phyloP scores from a whole-genome alignment of 768 basidiomycete genomes.

The Kwoniella botswanensis region DNA sequence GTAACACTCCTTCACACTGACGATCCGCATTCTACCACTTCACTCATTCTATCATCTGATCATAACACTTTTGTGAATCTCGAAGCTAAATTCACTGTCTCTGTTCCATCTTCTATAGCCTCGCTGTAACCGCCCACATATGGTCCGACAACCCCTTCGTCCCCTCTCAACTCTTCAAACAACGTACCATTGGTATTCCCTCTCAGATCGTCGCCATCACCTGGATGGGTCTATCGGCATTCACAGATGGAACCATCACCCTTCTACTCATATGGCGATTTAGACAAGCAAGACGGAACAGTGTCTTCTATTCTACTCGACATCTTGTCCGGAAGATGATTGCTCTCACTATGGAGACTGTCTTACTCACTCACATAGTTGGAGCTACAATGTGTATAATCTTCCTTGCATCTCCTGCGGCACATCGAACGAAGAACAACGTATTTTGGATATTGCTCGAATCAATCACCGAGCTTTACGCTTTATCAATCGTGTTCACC shows the following conservation, averaged over 20 bases:
- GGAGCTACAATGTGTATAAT: constrained; percentile 52
- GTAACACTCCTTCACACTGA: constrained; percentile 11
- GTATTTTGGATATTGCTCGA: constrained; percentile 55
- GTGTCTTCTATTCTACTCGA: constrained; percentile 23
- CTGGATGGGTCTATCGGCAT: constrained; percentile 54
- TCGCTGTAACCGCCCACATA: constrained; percentile 47
- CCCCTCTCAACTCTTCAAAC: constrained; percentile 22
- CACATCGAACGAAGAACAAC: constrained; percentile 39
- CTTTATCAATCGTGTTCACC: constrained; percentile 50
- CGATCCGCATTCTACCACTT: too few species aligned
- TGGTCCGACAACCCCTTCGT: constrained; percentile 51
- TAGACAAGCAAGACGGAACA: constrained; percentile 27
- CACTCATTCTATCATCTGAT: background rate
- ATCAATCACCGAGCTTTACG: constrained; percentile 50
- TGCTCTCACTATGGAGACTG: constrained; percentile 51
- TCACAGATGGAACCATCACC: constrained; percentile 46
- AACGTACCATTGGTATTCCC: constrained; percentile 42
- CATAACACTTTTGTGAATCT: background rate
- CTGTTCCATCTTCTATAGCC: constrained; percentile 27
- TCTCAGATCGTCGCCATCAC: constrained; percentile 51
- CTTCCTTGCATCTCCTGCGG: constrained; percentile 46
- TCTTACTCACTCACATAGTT: constrained; percentile 48
- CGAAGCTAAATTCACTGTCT: background rate
- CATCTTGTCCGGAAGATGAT: constrained; percentile 35
- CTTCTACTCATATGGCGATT: constrained; percentile 39